These are phyloP conservation scores for Magnusiomyces suaveolens DNA, from an alignment of 1,139 yeast species.

Conservation along the genomic window DNA sequence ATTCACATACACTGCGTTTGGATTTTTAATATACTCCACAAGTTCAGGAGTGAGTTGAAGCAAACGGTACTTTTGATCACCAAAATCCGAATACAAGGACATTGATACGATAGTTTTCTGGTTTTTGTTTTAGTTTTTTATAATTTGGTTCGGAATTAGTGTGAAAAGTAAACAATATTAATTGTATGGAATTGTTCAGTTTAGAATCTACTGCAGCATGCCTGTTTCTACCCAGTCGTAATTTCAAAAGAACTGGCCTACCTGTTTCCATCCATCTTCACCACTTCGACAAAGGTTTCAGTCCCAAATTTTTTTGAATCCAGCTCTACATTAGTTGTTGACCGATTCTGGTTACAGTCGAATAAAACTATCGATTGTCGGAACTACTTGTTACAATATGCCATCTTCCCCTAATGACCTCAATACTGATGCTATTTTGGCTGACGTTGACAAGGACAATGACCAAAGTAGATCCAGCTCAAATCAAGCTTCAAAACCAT, in stretches of 20 bases:
- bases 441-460: background rate
- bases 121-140: background rate
- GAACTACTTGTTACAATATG: background rate
- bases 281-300: background rate
- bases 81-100: constrained; percentile 14
- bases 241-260: background rate
- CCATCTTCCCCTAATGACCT: background rate
- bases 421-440: background rate
- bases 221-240: background rate
- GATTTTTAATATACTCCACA: constrained; percentile 6
- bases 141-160: too few species aligned
- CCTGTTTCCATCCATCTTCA: background rate
- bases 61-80: constrained; percentile 10
- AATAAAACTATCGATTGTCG: background rate
- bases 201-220: too few species aligned
- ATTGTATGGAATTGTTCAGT: too few species aligned
- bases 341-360: background rate
- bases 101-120: background rate
- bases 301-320: background rate
- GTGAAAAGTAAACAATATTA: background rate
- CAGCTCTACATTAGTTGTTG: background rate
- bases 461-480: background rate
- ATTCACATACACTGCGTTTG: background rate
- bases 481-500: background rate
- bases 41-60: constrained; percentile 12